phyloP scores from a whole-genome alignment of 257 asterid species.

The Nicotiana benthamiana region DNA sequence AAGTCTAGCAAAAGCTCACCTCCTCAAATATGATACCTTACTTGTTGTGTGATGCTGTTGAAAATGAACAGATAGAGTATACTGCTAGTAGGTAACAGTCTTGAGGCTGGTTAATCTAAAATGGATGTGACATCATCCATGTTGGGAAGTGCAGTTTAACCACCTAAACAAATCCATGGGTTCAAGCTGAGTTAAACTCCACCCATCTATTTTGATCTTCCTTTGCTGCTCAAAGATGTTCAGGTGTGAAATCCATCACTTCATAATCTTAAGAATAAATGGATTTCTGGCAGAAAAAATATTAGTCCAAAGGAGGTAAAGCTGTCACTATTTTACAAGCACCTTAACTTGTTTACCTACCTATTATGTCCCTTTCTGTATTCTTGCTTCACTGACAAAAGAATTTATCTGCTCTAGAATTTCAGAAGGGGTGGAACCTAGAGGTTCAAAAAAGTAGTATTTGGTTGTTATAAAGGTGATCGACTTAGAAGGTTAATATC shows the following conservation, averaged over 20 bases:
- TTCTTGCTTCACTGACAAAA: not conserved
- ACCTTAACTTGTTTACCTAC: not conserved
- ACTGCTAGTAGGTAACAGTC: not conserved
- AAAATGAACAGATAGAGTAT: constrained; percentile 1
- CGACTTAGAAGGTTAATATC: not conserved
- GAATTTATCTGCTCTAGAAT: not conserved
- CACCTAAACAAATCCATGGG: not conserved
- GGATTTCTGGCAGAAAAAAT: not conserved
- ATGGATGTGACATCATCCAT: not conserved
- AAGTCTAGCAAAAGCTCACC: not conserved
- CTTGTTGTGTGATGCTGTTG: not conserved
- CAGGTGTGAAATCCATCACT: not conserved
- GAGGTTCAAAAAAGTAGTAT: not conserved
- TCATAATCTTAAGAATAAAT: not conserved
- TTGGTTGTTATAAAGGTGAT: not conserved
- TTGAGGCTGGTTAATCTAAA: not conserved
- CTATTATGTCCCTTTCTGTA: not conserved
- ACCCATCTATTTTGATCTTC: not conserved
- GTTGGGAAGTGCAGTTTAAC: not conserved
- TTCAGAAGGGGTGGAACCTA: not conserved
- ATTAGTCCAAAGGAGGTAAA: not conserved
- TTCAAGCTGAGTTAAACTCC: not conserved
- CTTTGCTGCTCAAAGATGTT: not conserved
- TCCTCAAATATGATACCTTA: not conserved
- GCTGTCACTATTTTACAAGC: not conserved